These are phyloP conservation scores for Orbilia quercus DNA, from an alignment of 2,329 filamentous ascomycete species.

Conservation along the genomic window DNA sequence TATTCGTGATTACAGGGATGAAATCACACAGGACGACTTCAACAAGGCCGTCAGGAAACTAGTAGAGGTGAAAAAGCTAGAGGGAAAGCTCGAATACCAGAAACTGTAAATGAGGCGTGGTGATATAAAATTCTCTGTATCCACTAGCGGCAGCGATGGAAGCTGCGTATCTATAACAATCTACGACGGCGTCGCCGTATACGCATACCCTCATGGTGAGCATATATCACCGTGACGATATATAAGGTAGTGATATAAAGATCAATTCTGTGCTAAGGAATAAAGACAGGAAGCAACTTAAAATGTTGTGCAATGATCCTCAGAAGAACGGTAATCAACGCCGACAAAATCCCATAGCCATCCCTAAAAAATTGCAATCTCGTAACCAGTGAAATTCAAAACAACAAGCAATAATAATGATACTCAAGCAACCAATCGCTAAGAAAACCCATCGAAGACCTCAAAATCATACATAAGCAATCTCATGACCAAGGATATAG, in stretches of 20 bases:
- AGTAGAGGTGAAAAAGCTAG: slow-evolving; percentile 95
- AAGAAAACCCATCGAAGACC: not conserved
- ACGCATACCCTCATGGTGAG: too few species aligned
- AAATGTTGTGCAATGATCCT: not conserved
- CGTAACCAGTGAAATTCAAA: not conserved
- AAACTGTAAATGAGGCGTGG: slow-evolving; percentile 74
- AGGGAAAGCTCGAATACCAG: slow-evolving; percentile 97
- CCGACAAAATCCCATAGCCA: not conserved
- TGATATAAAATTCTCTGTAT: not conserved
- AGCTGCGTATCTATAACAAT: not conserved
- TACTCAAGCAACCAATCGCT: not conserved
- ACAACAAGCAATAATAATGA: not conserved
- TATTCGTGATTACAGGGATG: slow-evolving; percentile 97
- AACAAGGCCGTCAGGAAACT: slow-evolving; percentile 99
- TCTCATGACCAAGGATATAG: not conserved
- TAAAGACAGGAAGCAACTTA: not conserved
- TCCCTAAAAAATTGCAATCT: too few species aligned
- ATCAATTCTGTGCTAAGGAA: too few species aligned
- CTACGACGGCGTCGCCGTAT: too few species aligned
- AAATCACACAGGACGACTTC: slow-evolving; percentile 98
- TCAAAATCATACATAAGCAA: not conserved
- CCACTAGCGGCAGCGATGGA: not conserved
- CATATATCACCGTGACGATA: too few species aligned
- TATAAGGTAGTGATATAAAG: too few species aligned
- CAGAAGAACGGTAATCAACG: not conserved